Percentiles rank a stretch among this genome's conserved stretches.
Conservation (phyloP, 768 basidiomycete genomes). For the Chalciporus piperatus region DNA sequence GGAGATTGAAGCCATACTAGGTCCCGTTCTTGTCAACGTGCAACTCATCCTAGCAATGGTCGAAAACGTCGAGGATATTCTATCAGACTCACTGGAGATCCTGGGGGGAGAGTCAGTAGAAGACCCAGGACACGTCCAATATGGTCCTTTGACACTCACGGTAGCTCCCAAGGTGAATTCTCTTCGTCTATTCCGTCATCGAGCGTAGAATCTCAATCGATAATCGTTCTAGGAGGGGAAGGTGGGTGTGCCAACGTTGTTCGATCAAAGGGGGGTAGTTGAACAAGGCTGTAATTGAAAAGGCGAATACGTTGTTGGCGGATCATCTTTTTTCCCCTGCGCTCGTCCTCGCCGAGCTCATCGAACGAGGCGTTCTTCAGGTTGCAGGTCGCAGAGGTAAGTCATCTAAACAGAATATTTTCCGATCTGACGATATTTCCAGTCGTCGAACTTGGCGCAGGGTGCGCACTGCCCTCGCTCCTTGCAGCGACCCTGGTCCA, state of each 20-base stretch:
- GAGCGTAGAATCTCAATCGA: not conserved
- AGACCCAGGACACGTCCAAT: slow-evolving; percentile 45
- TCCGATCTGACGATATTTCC: not conserved
- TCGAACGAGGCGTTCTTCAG: slow-evolving; percentile 54
- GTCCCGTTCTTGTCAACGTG: not conserved
- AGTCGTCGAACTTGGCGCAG: slow-evolving; percentile 75
- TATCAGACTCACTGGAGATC: slow-evolving; percentile 51
- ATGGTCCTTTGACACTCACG: slow-evolving; percentile 53
- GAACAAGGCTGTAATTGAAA: slow-evolving; percentile 1
- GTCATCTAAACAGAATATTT: slow-evolving; percentile 2
- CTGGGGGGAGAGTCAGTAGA: slow-evolving; percentile 44
- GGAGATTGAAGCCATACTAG: slow-evolving; percentile 20
- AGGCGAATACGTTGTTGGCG: slow-evolving; percentile 71
- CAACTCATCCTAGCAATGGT: slow-evolving; percentile 2
- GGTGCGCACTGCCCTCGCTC: slow-evolving; percentile 65
- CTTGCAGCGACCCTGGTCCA: slow-evolving; percentile 45
- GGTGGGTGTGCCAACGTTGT: slow-evolving; percentile 34
- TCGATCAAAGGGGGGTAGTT: slow-evolving; percentile 2
- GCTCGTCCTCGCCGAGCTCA: slow-evolving; percentile 61
- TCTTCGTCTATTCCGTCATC: slow-evolving; percentile 1
- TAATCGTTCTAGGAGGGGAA: slow-evolving; percentile 50
- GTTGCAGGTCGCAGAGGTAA: slow-evolving; percentile 42
- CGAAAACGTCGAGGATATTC: slow-evolving; percentile 43
- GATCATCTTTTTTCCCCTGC: slow-evolving; percentile 74
- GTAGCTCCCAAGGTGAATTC: slow-evolving; percentile 55